Evolutionary conservation across 495 filamentous ascomycete species (phyloP).

Genomic region (Penicillium cinerascens): DNA sequence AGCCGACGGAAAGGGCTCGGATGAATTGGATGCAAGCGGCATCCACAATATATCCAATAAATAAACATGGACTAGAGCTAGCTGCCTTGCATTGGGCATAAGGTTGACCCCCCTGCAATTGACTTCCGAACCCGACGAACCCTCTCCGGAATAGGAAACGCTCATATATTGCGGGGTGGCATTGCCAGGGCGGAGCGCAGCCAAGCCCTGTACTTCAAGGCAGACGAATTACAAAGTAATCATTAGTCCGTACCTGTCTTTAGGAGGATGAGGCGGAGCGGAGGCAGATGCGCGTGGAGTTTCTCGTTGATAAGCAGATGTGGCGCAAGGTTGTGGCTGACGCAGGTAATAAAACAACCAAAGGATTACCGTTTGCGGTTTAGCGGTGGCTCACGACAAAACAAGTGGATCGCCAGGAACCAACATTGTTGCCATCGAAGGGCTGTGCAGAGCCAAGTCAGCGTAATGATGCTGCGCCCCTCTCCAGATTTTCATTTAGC

Average conservation of each 20-base stretch:
- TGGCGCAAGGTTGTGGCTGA: neutral
- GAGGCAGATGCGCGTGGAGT: neutral
- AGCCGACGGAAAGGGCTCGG: conserved; percentile 5
- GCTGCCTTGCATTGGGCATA: neutral
- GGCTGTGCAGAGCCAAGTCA: neutral
- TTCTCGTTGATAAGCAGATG: neutral
- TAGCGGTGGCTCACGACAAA: neutral
- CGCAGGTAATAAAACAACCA: too few species aligned
- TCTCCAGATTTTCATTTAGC: neutral
- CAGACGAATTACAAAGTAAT: conserved; percentile 6
- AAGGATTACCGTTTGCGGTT: neutral
- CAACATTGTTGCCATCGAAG: neutral
- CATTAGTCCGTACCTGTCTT: neutral
- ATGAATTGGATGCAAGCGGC: conserved; percentile 7
- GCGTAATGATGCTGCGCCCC: conserved; percentile 1
- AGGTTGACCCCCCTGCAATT: neutral
- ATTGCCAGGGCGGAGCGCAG: conserved; percentile 3
- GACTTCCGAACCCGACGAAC: neutral
- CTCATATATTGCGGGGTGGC: neutral
- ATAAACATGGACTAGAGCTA: conserved; percentile 1
- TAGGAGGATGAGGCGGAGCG: conserved; percentile 4
- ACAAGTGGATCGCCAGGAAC: conserved; percentile 14
- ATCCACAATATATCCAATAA: neutral
- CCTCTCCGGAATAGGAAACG: neutral
- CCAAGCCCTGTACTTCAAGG: conserved; percentile 1